Evolutionary conservation across 1,284 basidiomycete genomes (phyloP).

Genomic region (Hemileia vastatrix): DNA sequence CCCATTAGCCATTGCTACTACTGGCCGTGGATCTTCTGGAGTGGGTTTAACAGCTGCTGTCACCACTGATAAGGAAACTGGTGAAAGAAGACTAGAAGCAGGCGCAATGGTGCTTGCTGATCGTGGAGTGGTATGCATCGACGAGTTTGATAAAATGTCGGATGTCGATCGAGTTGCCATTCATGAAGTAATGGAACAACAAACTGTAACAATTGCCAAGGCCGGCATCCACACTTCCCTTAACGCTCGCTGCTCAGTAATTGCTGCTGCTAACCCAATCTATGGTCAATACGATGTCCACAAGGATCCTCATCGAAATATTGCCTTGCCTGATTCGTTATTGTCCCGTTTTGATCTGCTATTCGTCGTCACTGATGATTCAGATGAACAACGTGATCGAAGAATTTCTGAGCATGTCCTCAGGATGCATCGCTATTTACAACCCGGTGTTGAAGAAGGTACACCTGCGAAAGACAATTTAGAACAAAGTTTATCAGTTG

Average conservation of each 20-base stretch:
- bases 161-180: conserved; percentile 99
- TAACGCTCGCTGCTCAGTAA: conserved; percentile 93
- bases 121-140: conserved; percentile 96
- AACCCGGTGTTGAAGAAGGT: conserved; percentile 88
- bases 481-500: conserved; percentile 73
- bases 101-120: conserved; percentile 99
- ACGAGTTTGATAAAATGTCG: conserved; percentile 99
- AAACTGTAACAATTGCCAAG: conserved; percentile 96
- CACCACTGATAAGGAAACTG: conserved; percentile 92
- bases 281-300: conserved; percentile 99
- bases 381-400: conserved; percentile 87
- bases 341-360: conserved; percentile 98
- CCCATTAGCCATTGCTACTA: conserved; percentile 94
- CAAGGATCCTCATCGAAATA: conserved; percentile 98
- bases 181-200: conserved; percentile 99
- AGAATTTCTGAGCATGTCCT: conserved; percentile 95
- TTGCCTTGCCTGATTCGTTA: conserved; percentile 93
- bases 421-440: conserved; percentile 91
- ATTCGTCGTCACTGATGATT: conserved; percentile 96
- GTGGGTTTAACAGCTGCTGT: conserved; percentile 99
- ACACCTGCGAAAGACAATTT: conserved; percentile 76
- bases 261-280: conserved; percentile 97
- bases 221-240: conserved; percentile 97
- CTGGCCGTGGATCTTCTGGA: conserved; percentile 90
- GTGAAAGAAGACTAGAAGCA: conserved; percentile 86